These are phyloP conservation scores for Hygrophorus russula DNA, from an alignment of 768 basidiomycete species.

Conservation along the genomic window DNA sequence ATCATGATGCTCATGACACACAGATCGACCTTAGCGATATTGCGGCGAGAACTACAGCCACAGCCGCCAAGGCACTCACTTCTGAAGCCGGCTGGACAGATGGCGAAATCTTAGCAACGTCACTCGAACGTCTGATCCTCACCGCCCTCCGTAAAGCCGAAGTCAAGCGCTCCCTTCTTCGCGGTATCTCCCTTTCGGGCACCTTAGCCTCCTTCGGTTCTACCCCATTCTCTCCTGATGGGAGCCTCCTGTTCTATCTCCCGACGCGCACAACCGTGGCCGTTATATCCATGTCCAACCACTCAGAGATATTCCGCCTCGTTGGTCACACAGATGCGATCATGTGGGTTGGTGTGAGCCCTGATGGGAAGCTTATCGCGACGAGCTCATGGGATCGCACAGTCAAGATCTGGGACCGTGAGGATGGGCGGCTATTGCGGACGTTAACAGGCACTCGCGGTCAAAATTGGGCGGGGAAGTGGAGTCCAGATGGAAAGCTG, in stretches of 20 bases:
- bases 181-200: background rate
- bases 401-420: constrained; percentile 11
- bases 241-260: background rate
- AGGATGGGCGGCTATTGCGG: constrained; percentile 6
- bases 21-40: too few species aligned
- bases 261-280: background rate
- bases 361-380: constrained; percentile 10
- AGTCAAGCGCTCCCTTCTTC: background rate
- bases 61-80: too few species aligned
- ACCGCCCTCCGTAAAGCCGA: background rate
- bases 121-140: background rate
- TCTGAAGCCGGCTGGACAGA: too few species aligned
- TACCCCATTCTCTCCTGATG: background rate
- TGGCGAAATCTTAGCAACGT: background rate
- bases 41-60: too few species aligned
- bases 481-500: constrained; percentile 10
- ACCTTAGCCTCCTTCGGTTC: background rate
- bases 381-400: constrained; percentile 12
- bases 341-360: constrained; percentile 9
- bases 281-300: background rate
- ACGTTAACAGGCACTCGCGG: constrained; percentile 4
- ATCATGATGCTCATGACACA: too few species aligned
- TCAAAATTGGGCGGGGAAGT: background rate
- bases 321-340: constrained; percentile 9
- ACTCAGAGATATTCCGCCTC: constrained; percentile 1